Evolutionary conservation across 108 stramenopile genomes (phyloP).

Genomic region (Skeletonema costatum): DNA sequence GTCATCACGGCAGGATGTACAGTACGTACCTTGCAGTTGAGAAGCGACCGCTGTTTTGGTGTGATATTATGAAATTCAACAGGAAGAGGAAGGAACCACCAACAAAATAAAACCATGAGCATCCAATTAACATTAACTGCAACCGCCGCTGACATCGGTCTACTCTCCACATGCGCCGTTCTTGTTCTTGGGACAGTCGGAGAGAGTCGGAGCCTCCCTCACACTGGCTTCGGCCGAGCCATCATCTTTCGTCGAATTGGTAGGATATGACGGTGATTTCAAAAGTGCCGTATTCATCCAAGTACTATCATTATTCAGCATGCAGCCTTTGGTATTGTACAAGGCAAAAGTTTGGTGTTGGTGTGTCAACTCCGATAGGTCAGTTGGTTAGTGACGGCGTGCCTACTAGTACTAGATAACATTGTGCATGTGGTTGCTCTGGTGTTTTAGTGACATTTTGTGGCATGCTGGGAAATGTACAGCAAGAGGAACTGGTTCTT

Average conservation of each 20-base stretch:
- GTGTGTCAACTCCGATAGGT: slow-evolving; percentile 44
- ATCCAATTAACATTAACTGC: background rate
- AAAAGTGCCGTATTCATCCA: slow-evolving; percentile 51
- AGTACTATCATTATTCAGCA: slow-evolving; percentile 38
- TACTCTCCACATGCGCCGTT: slow-evolving; percentile 14
- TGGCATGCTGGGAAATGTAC: slow-evolving; percentile 20
- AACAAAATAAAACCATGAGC: too few species aligned
- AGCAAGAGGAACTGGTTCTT: slow-evolving; percentile 16
- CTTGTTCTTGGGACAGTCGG: slow-evolving; percentile 46
- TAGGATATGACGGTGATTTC: slow-evolving; percentile 41
- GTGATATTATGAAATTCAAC: too few species aligned
- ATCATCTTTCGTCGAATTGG: slow-evolving; percentile 41
- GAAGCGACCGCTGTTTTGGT: too few species aligned
- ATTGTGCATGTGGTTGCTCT: slow-evolving; percentile 19
- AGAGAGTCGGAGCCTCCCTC: slow-evolving; percentile 41
- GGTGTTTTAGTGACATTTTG: slow-evolving; percentile 22
- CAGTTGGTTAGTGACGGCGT: slow-evolving; percentile 19
- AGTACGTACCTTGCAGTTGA: too few species aligned
- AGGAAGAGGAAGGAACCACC: too few species aligned
- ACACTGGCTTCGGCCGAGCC: slow-evolving; percentile 53
- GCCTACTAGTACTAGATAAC: slow-evolving; percentile 5
- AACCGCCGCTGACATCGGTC: background rate
- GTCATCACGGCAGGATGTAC: too few species aligned
- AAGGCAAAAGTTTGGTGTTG: slow-evolving; percentile 8
- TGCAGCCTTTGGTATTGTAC: slow-evolving; percentile 36